A percentile compares a stretch with the other conserved stretches of the same genome.
These are phyloP conservation scores for Phytophthora europaea DNA, from an alignment of 352 stramenopile genomes.

Conservation along the genomic window DNA sequence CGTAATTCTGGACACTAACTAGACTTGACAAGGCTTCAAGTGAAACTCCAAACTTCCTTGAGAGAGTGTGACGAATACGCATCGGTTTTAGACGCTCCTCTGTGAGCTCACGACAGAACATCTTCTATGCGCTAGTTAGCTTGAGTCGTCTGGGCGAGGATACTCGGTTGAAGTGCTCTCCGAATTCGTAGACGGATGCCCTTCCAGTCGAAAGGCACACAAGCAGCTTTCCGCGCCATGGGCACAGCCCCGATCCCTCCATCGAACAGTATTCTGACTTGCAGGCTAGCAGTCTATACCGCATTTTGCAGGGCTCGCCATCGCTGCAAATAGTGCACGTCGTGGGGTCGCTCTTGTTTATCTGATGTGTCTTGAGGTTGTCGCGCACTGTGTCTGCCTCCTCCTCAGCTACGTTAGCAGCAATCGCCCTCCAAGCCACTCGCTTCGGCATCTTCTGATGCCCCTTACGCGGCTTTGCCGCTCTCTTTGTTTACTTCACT, in stretches of 20 bases:
- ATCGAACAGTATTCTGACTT: background rate
- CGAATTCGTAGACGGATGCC: background rate
- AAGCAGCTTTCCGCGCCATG: background rate
- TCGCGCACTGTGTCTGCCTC: too few species aligned
- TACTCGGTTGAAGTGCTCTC: background rate
- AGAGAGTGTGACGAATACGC: conserved; percentile 6
- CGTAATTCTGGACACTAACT: conserved; percentile 8
- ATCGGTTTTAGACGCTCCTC: background rate
- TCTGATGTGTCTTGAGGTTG: too few species aligned
- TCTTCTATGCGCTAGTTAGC: conserved; percentile 3
- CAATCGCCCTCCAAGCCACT: too few species aligned
- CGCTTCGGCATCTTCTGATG: too few species aligned
- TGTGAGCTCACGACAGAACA: conserved; percentile 4
- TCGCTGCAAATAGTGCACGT: background rate
- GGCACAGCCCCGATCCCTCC: background rate
- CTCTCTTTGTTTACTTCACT: too few species aligned
- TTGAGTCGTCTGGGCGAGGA: background rate
- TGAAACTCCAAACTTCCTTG: conserved; percentile 3
- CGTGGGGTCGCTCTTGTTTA: background rate
- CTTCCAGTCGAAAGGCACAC: background rate
- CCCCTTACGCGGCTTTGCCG: too few species aligned
- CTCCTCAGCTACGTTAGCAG: too few species aligned
- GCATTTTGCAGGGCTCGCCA: background rate
- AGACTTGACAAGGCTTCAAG: conserved; percentile 1
- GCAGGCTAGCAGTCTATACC: background rate